Base-by-base conservation (phyloP, 2,329 filamentous ascomycete genomes). In the Zymoseptoria pseudotritici region DNA sequence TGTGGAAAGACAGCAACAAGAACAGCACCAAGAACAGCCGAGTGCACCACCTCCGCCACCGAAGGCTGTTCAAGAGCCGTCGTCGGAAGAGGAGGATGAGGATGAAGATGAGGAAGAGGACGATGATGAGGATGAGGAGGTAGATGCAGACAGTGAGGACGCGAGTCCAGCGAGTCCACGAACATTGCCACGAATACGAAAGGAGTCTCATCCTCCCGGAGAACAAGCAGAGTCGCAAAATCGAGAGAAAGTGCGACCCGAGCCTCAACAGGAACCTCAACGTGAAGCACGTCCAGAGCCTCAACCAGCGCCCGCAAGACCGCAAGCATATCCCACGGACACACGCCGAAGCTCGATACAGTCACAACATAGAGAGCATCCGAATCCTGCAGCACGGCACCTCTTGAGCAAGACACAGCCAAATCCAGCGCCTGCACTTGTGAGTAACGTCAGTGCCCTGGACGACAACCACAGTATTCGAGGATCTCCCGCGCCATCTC, bases 381-480 rank as follows among this genome's bases (percentile, higher is more conserved):
- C 65, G 3, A 70, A 71, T 54, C 69, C 70, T 5, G 65, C 66
- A 5, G 64, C 67, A 21, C 65, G 65, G 8, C 65, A 67, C 22
- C 57, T 71, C n/a, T 52, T 67, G 36, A 62, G 58, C 53, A 65
- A 62, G n/a, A 65, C 65, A 49, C 63, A 62, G 19, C 65, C 67
- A 50, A 57, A 59, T 9, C 65, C 68, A 9, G 68, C 68, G 3
- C 71, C 70, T 49, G 70, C 71, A 21, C 64, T 69, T 4, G 62
- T 72, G 7, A 71, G 70, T 58, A 71, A 67, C 49, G 62, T 73
- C 20, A 72, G 64, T 55, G 66, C 71, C 2, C 55, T 73, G 46
- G 70, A 72, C 58, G 65, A 66, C 51, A 58, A 57, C 4, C 71
- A 70, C 58, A 72, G 67, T 55, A 63, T 31, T 29, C 62, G 62